Evolutionary conservation across 192 early-diverging fungal species (phyloP).

Genomic region (Oehlia diaphana): DNA sequence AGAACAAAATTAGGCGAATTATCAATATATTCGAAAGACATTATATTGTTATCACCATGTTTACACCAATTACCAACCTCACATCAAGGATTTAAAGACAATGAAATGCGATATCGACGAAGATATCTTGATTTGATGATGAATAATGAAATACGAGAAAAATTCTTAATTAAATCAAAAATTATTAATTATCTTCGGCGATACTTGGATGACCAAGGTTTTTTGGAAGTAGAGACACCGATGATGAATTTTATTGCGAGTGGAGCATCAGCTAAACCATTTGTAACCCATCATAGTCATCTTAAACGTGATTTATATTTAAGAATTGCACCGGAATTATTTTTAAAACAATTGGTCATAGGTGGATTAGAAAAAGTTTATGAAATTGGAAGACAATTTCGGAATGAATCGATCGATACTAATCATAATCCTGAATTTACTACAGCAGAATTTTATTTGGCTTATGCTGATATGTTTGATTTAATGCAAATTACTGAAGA

Average conservation of each 20-base stretch:
- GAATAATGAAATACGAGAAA: conserved; percentile 93
- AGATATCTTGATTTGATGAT: conserved; percentile 99
- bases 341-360: conserved; percentile 96
- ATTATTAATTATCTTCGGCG: conserved; percentile 94
- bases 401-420: conserved; percentile 97
- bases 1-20: conserved; percentile 91
- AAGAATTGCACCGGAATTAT: conserved; percentile 97
- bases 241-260: conserved; percentile 99
- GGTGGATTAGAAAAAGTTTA: conserved; percentile 98
- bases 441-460: conserved; percentile 99
- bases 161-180: conserved; percentile 89
- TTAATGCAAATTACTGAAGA: conserved; percentile 94
- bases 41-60: conserved; percentile 89
- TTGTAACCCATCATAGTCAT: conserved; percentile 98
- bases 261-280: conserved; percentile 99
- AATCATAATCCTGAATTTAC: conserved; percentile 99
- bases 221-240: conserved; percentile 95
- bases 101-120: conserved; percentile 95
- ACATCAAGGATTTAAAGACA: conserved; percentile 94
- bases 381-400: conserved; percentile 99
- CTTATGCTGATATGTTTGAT: conserved; percentile 97
- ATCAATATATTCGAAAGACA: conserved; percentile 88
- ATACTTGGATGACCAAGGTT: conserved; percentile 92
- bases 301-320: conserved; percentile 98
- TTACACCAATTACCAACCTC: conserved; percentile 94